These are phyloP conservation scores for Tolypocladium paradoxum DNA, from an alignment of 2,329 filamentous ascomycete genomes.

Conservation along the genomic window DNA sequence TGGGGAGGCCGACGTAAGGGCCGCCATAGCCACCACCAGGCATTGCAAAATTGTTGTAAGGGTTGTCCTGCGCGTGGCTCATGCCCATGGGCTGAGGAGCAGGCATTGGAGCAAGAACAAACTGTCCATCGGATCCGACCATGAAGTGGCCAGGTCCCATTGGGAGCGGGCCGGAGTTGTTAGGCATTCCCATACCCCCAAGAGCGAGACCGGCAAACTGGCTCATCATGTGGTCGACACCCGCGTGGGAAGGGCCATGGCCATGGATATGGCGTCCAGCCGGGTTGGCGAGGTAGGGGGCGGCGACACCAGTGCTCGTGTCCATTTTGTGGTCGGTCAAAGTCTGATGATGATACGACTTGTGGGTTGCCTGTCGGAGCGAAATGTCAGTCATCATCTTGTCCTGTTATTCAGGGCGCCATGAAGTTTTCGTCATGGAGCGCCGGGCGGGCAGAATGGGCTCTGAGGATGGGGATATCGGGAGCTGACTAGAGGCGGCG, in stretches of 20 bases:
- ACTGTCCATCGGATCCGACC: constrained; percentile 26
- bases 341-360: constrained; percentile 24
- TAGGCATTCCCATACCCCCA: constrained; percentile 22
- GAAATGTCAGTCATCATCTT: neutral
- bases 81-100: constrained; percentile 23
- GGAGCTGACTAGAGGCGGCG: neutral
- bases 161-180: constrained; percentile 15
- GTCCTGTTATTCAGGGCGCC: neutral
- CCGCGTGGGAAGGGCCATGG: constrained; percentile 17
- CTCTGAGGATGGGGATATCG: neutral
- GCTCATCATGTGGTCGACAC: constrained; percentile 21
- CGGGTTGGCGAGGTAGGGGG: constrained; percentile 20
- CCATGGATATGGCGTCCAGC: constrained; percentile 17
- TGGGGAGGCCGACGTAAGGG: constrained; percentile 24
- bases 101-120: constrained; percentile 25
- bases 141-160: constrained; percentile 26
- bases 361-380: constrained; percentile 10
- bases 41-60: constrained; percentile 21
- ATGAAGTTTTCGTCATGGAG: no score
- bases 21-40: constrained; percentile 22
- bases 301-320: constrained; percentile 17
- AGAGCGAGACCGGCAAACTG: constrained; percentile 28
- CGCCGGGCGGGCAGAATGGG: no score
- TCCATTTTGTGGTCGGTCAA: constrained; percentile 23
- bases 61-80: constrained; percentile 21